Base-by-base conservation (phyloP, 768 basidiomycete species). In the Rhodotorula sphaerocarpa region DNA sequence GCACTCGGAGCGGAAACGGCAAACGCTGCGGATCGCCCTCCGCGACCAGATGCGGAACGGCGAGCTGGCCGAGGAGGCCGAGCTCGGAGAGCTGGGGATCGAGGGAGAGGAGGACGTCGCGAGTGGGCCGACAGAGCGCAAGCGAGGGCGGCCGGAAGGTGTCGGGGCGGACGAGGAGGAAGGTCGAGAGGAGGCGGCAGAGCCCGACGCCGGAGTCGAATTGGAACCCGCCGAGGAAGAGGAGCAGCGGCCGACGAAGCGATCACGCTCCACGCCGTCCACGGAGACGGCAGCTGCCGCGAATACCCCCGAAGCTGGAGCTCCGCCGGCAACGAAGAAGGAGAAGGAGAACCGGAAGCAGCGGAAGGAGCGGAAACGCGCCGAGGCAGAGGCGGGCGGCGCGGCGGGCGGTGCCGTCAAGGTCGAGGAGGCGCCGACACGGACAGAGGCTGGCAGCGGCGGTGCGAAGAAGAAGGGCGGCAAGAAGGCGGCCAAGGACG, bases 21-120 rank as follows among this genome's bases (percentile, higher is more conserved):
- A 60, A 44, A 3, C 44, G 31, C 78, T 79, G 39, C 79, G 86
- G 15, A 79, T 82, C 52, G 81, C 82, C 68, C 71, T 88, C n/a
- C 80, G 83, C 30, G 73, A 69, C 55, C 79, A 78, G 61, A 88
- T 90, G 85, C 75, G 78, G 51, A 73, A 71, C 0, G 84, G 85
- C 1, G 82, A 82, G 55, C 58, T 90, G 45, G 77, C 80, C 3
- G 57, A 70, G 2, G 83, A 85, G 67, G 86, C 87, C 14, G 88
- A 90, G 71, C 67, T 72, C 11, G 77, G 77, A 16, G 66, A 74
- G 23, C 57, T 68, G 45, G 70, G 67, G 50, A 69, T 76, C 71
- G 64, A 77, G 66, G 65, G 76, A 64, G 45, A 73, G 68, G 39
- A 75, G 70, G 66, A 77, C 73, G 15, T 70, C 70, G 42, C 70